Evolutionary conservation across 441 rosid genomes (phyloP), one percentile per base, ranked within the genome.

Genomic region (Populus hybrid): DNA sequence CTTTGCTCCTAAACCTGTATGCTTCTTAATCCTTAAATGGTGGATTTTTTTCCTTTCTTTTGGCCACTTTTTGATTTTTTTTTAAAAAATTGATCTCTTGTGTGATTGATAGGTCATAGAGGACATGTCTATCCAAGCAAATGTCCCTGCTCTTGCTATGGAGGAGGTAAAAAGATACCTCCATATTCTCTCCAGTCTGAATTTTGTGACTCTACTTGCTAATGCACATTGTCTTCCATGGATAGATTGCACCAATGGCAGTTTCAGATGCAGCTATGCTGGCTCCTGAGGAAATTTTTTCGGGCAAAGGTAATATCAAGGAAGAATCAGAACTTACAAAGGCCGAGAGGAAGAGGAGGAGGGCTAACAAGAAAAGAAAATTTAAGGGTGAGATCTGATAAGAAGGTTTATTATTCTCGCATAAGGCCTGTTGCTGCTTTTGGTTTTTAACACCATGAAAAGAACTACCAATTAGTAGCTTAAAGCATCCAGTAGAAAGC

Each of bases 241-340:
- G 70, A 71, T 80, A 95, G 98, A 90, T 94, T 91, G 99, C 99
- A 71, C 99, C 99, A n/a, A 29, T 92, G 89, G 97, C 97, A 36
- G 91, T 94, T 72, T 92, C 98, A 63, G 98, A 91, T 91, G 98
- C 97, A 26, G 93, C 98, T 78, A 94, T 95, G 98, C 90, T 94
- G 83, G 99, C 98, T 68, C 99, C 99, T 20, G 97, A 95, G 84
- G 99, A 94, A 84, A 89, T 95, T 31, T 94, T 94, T 86, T 64
- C 84, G 2, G 94, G 97, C 71, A 92, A 90, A 90, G 97, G 98
- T 75, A 84, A 91, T 61, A 80, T 95, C 64, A 92, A 94, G 86
- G 99, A 92, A 76, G 97, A 90, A 82, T 72, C 90, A 53, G 99
- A 95, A 80, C 88, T 95, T 28, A 92, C 97, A 0, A 88, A 89